These are phyloP conservation scores for Penicillium hesseltinei DNA, from an alignment of 2,329 filamentous ascomycete species.

Conservation along the genomic window DNA sequence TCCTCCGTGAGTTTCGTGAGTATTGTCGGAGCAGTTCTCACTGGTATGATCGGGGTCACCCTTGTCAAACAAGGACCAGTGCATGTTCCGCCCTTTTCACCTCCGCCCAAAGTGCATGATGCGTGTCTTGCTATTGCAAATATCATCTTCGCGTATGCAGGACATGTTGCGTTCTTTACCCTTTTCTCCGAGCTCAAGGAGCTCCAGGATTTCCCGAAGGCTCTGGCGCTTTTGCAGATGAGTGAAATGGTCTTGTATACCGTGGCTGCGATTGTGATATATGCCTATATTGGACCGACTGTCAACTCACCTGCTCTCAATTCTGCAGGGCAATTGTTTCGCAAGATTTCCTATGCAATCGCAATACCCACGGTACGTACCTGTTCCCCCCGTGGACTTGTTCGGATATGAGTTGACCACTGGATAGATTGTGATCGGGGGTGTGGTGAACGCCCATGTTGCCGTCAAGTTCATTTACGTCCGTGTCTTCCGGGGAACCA, in stretches of 20 bases:
- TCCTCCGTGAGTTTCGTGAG: slow-evolving; percentile 61
- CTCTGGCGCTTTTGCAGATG: slow-evolving; percentile 58
- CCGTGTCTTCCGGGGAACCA: slow-evolving; percentile 57
- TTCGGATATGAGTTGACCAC: background rate
- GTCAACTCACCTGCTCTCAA: slow-evolving; percentile 64
- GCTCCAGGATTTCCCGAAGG: slow-evolving; percentile 58
- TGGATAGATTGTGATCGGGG: slow-evolving; percentile 60
- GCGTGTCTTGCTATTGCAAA: slow-evolving; percentile 61
- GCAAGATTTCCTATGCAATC: slow-evolving; percentile 63
- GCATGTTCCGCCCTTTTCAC: slow-evolving; percentile 29
- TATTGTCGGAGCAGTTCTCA: slow-evolving; percentile 60
- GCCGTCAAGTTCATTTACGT: slow-evolving; percentile 63
- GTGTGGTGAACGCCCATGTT: slow-evolving; percentile 65
- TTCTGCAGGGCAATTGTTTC: slow-evolving; percentile 53
- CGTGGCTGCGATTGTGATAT: slow-evolving; percentile 63
- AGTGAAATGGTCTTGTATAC: slow-evolving; percentile 61
- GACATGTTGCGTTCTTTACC: slow-evolving; percentile 66
- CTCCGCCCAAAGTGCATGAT: slow-evolving; percentile 47
- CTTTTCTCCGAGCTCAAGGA: slow-evolving; percentile 62
- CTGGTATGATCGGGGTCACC: slow-evolving; percentile 62
- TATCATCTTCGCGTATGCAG: slow-evolving; percentile 66
- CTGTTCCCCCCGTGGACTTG: background rate
- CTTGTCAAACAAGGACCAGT: slow-evolving; percentile 43
- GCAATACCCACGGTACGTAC: slow-evolving; percentile 58
- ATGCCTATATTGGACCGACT: slow-evolving; percentile 58